Evolutionary conservation across 176 grass and related monocot genomes (phyloP).

Genomic region (Oryza australiensis): DNA sequence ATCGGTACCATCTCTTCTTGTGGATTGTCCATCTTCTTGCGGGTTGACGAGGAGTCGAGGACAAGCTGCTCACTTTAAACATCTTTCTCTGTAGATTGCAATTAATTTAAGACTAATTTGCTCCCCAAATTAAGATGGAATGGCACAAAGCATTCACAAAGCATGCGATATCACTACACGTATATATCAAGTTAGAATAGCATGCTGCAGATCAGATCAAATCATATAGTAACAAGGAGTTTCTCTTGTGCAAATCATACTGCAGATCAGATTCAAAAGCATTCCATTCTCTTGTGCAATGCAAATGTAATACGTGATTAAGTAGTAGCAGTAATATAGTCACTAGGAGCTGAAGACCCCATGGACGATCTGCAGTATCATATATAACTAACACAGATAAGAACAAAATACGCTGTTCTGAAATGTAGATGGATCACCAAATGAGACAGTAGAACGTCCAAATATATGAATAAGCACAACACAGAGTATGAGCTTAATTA

Average conservation of each 20-base stretch:
- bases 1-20: too few relatives aligned
- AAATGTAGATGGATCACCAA: neutral
- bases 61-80: too few relatives aligned
- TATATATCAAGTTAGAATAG: neutral
- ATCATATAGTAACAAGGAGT: neutral
- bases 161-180: neutral
- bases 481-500: neutral
- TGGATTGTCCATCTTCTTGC: too few relatives aligned
- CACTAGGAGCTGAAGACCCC: neutral
- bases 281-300: neutral
- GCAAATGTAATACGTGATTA: neutral
- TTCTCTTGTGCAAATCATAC: too few relatives aligned
- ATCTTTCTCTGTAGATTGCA: too few relatives aligned
- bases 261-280: too few relatives aligned
- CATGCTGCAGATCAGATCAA: neutral
- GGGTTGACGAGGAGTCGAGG: too few relatives aligned
- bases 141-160: too few relatives aligned
- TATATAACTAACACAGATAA: neutral
- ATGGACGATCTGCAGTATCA: constrained; percentile 5
- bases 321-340: neutral
- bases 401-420: neutral
- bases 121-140: too few relatives aligned
- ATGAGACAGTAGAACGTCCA: constrained; percentile 23
- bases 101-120: too few relatives aligned
- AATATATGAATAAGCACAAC: constrained; percentile 9